Conservation (phyloP, 2,329 filamentous ascomycete species). For the Sclerotinia borealis region DNA sequence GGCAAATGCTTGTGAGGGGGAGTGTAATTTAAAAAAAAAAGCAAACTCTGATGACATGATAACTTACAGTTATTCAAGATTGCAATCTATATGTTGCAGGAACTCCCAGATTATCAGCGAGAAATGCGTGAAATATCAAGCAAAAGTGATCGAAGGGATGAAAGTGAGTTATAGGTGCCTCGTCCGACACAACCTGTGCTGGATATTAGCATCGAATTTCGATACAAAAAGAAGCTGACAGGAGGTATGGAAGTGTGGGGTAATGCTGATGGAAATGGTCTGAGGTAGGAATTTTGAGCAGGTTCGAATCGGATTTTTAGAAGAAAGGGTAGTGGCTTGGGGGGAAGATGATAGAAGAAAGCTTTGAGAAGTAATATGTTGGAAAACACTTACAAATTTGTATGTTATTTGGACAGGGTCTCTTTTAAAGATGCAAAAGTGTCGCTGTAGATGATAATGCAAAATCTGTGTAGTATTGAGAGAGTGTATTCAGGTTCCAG, state of each 20-base stretch:
- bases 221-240: neutral
- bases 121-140: neutral
- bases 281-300: neutral
- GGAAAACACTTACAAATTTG: neutral
- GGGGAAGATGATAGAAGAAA: neutral
- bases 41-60: neutral
- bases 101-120: neutral
- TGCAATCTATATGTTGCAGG: neutral
- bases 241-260: neutral
- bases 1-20: neutral
- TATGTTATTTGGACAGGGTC: neutral
- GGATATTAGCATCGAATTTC: neutral
- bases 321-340: neutral
- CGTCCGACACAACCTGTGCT: neutral
- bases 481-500: no score
- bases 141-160: neutral
- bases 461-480: no score
- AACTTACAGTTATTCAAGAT: neutral
- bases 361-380: neutral
- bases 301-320: no score
- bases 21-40: neutral
- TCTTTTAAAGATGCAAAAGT: neutral
- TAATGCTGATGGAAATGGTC: neutral
- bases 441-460: no score
- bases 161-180: neutral